Evolutionary conservation across 2,329 filamentous ascomycete genomes (phyloP).

Genomic region (Fusarium napiforme): DNA sequence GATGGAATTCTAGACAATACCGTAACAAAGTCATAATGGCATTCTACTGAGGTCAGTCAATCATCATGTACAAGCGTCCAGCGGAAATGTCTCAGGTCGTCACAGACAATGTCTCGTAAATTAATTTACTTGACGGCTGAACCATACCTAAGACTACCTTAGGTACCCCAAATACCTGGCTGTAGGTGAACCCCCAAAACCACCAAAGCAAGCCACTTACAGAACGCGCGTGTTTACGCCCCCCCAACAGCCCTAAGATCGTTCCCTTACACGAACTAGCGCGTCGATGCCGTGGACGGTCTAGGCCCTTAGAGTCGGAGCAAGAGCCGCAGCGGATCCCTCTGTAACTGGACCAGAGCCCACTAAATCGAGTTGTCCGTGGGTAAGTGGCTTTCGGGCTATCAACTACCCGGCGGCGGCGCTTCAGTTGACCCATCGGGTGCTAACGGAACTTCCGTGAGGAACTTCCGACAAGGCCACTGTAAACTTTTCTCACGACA

Average conservation of each 20-base stretch:
- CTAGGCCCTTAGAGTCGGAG: neutral
- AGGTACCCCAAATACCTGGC: neutral
- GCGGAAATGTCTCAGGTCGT: neutral
- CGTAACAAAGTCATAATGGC: neutral
- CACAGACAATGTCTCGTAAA: neutral
- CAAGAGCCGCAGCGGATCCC: neutral
- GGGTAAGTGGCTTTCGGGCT: neutral
- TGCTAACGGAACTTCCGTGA: neutral
- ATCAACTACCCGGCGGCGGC: neutral
- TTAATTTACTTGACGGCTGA: neutral
- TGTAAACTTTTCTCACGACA: neutral
- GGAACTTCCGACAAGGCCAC: neutral
- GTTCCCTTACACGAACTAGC: neutral
- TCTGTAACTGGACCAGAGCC: neutral
- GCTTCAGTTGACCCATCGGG: neutral
- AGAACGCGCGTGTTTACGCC: neutral
- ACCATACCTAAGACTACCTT: neutral
- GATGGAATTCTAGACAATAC: neutral
- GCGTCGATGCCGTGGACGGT: neutral
- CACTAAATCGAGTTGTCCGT: neutral
- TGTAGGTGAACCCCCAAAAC: neutral
- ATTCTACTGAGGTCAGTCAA: neutral
- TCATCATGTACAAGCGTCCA: rapidly evolving
- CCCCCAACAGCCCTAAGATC: neutral
- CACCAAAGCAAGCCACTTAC: neutral